These are phyloP conservation scores for Zalaria obscura DNA, from an alignment of 2,329 filamentous ascomycete species.

Conservation along the genomic window DNA sequence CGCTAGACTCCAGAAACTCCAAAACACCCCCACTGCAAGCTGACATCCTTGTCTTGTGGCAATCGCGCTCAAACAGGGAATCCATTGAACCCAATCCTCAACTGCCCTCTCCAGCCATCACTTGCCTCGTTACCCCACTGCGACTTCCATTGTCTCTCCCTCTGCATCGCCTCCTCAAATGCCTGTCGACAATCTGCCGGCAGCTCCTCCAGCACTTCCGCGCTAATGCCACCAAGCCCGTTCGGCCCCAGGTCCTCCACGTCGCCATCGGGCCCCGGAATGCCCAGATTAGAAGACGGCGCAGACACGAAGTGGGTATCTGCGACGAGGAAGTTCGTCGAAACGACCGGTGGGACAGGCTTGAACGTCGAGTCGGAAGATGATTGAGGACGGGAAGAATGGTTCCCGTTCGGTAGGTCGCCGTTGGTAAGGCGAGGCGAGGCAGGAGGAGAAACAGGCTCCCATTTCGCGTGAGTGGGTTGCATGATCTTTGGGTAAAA, in stretches of 20 bases:
- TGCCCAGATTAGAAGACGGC: constrained; percentile 40
- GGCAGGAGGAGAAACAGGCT: constrained; percentile 44
- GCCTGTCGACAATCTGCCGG: constrained; percentile 57
- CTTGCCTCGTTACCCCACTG: constrained; percentile 58
- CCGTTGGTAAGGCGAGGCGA: constrained; percentile 14
- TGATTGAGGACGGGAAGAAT: constrained; percentile 8
- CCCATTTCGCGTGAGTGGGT: constrained; percentile 72
- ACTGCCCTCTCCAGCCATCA: constrained; percentile 32
- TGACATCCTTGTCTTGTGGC: neutral
- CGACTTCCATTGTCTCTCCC: constrained; percentile 58
- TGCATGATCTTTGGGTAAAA: constrained; percentile 82
- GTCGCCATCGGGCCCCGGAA: constrained; percentile 44
- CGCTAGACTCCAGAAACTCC: constrained; percentile 2
- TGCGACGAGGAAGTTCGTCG: constrained; percentile 48
- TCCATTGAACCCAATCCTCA: constrained; percentile 34
- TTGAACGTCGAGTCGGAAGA: constrained; percentile 28
- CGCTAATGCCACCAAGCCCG: constrained; percentile 49
- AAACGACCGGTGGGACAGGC: constrained; percentile 40
- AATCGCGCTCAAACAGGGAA: constrained; percentile 27
- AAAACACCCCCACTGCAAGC: neutral
- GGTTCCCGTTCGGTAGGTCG: constrained; percentile 10
- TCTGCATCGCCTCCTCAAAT: constrained; percentile 51
- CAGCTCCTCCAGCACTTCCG: constrained; percentile 52
- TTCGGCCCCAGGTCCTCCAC: constrained; percentile 32
- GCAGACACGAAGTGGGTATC: constrained; percentile 48